Percentiles rank a stretch among this genome's conserved stretches.
Conservation (phyloP, 78 protist species). For the Cavenderia fasciculata region DNA sequence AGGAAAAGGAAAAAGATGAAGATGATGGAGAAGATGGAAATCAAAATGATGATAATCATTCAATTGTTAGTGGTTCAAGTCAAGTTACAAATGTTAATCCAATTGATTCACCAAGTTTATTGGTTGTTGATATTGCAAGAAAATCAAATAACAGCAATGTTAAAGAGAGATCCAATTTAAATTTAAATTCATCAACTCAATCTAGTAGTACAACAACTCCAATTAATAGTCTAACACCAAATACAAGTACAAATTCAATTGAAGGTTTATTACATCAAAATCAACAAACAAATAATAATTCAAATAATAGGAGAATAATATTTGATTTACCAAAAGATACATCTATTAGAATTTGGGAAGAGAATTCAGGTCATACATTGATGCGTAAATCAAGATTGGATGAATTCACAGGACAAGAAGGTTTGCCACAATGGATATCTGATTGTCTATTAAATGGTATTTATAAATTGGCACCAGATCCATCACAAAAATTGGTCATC, state of each 20-base stretch:
- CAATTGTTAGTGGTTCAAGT: not conserved
- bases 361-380: not conserved
- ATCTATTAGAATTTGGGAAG: conserved; percentile 25
- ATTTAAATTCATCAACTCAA: not conserved
- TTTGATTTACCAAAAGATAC: conserved; percentile 41
- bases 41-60: not conserved
- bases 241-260: not conserved
- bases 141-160: not conserved
- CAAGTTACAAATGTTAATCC: not conserved
- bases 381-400: conserved; percentile 13
- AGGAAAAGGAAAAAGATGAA: too few species aligned
- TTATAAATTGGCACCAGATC: too few species aligned
- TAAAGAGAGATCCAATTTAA: not conserved
- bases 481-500: too few species aligned
- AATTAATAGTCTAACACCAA: not conserved
- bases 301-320: not conserved
- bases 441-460: not conserved
- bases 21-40: too few species aligned
- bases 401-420: conserved; percentile 34
- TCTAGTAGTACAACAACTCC: not conserved
- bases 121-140: not conserved
- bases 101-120: not conserved
- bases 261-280: too few species aligned
- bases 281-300: too few species aligned
- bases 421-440: conserved; percentile 13